phyloP scores from a whole-genome alignment of 2,329 filamentous ascomycete species.

The Thyridium curvatum region DNA sequence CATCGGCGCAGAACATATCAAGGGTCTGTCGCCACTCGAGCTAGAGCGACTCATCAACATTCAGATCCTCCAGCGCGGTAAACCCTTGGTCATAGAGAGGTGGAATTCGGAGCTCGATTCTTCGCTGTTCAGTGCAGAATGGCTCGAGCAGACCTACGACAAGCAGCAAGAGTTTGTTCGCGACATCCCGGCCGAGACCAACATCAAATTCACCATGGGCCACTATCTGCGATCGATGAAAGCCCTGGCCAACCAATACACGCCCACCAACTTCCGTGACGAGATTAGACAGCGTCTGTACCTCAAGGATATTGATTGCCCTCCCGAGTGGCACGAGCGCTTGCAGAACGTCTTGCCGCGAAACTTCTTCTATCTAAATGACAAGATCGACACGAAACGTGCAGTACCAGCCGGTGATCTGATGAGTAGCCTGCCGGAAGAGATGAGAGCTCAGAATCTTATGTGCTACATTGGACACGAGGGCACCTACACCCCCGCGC shows the following conservation, averaged over 20 bases:
- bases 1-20: slow-evolving; percentile 73
- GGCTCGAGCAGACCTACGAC: slow-evolving; percentile 73
- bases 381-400: slow-evolving; percentile 54
- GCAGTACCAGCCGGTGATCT: slow-evolving; percentile 77
- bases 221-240: slow-evolving; percentile 89
- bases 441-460: slow-evolving; percentile 90
- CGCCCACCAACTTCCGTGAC: slow-evolving; percentile 67
- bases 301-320: slow-evolving; percentile 95
- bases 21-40: slow-evolving; percentile 65
- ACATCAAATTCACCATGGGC: slow-evolving; percentile 78
- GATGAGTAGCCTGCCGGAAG: slow-evolving; percentile 82
- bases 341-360: slow-evolving; percentile 73
- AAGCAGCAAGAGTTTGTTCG: slow-evolving; percentile 81
- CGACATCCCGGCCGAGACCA: slow-evolving; percentile 65
- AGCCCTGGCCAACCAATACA: slow-evolving; percentile 78
- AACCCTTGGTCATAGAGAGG: slow-evolving; percentile 84
- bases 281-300: slow-evolving; percentile 81
- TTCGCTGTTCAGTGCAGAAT: slow-evolving; percentile 71
- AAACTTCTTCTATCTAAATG: slow-evolving; percentile 85
- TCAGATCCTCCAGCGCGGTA: slow-evolving; percentile 79
- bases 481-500: slow-evolving; percentile 91
- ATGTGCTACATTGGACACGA: slow-evolving; percentile 99
- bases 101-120: slow-evolving; percentile 72
- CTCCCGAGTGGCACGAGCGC: slow-evolving; percentile 75
- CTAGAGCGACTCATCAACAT: slow-evolving; percentile 82